These are phyloP conservation scores for Sarocladium kiliense DNA, from an alignment of 2,329 filamentous ascomycete genomes.

Conservation along the genomic window DNA sequence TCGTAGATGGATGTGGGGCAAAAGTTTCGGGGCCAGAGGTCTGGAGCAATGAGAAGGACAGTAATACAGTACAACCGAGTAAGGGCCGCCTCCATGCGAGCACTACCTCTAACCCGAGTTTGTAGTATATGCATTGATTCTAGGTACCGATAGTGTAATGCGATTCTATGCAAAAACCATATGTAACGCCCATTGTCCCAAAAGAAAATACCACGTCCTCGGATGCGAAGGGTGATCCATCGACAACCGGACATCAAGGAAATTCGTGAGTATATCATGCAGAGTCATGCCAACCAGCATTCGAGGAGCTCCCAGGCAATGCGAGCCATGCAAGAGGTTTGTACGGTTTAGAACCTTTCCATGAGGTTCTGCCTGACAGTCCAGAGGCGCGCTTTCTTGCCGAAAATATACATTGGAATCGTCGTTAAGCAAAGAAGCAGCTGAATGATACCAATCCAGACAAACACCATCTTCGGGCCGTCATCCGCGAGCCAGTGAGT, in stretches of 20 bases:
- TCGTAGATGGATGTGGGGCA: neutral
- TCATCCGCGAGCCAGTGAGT: conserved; percentile 73
- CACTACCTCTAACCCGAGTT: neutral
- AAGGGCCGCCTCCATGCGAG: too few relatives aligned
- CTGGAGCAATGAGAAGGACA: too few relatives aligned
- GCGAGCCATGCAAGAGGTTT: neutral
- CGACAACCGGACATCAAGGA: neutral
- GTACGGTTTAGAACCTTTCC: conserved; percentile 57
- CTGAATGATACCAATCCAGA: conserved; percentile 83
- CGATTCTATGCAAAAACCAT: neutral
- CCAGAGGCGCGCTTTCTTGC: conserved; percentile 91
- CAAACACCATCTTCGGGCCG: conserved; percentile 72
- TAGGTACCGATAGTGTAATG: neutral
- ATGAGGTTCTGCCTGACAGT: conserved; percentile 81
- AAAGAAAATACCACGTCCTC: neutral
- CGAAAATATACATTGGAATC: conserved; percentile 91
- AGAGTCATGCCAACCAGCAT: neutral
- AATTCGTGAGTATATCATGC: neutral
- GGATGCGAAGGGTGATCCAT: neutral
- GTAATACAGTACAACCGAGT: too few relatives aligned
- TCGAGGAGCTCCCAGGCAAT: too few relatives aligned
- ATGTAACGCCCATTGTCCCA: neutral
- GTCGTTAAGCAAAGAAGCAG: conserved; percentile 67
- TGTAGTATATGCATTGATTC: neutral
- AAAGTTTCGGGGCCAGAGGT: neutral